These are phyloP conservation scores for Afroboletus lepidellus DNA, from an alignment of 1,284 basidiomycete species.

Conservation along the genomic window DNA sequence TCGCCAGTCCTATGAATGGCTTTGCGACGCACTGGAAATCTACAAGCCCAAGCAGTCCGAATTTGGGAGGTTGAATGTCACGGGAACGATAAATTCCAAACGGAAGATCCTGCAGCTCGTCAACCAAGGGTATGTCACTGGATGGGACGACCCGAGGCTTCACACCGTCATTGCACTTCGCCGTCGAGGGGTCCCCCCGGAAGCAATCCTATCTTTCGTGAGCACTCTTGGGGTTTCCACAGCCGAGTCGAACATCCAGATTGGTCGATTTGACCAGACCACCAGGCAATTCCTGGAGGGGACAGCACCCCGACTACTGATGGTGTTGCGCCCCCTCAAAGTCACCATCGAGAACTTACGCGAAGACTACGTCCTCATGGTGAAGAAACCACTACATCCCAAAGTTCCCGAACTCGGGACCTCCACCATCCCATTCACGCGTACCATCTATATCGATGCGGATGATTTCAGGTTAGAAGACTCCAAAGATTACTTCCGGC, in stretches of 20 bases:
- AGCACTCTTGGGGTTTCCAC: slow-evolving; percentile 92
- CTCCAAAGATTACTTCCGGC: slow-evolving; percentile 95
- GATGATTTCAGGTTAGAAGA: slow-evolving; percentile 94
- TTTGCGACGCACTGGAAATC: slow-evolving; percentile 93
- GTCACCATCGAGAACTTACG: slow-evolving; percentile 90
- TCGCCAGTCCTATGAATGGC: slow-evolving; percentile 98
- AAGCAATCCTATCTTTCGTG: slow-evolving; percentile 92
- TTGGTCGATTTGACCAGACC: slow-evolving; percentile 86
- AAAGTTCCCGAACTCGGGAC: slow-evolving; percentile 89
- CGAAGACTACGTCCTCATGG: slow-evolving; percentile 80
- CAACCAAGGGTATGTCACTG: slow-evolving; percentile 78
- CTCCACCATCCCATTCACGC: slow-evolving; percentile 84
- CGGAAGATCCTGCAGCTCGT: slow-evolving; percentile 94
- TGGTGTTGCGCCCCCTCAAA: slow-evolving; percentile 91
- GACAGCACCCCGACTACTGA: slow-evolving; percentile 85
- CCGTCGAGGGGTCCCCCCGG: slow-evolving; percentile 92
- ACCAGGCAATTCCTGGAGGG: slow-evolving; percentile 91
- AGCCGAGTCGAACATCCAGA: slow-evolving; percentile 81
- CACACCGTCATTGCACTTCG: slow-evolving; percentile 96
- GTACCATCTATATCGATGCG: slow-evolving; percentile 88
- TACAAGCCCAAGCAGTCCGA: slow-evolving; percentile 99
- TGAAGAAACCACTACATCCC: slow-evolving; percentile 93
- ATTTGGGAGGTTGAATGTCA: slow-evolving; percentile 91
- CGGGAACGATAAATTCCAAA: slow-evolving; percentile 97
- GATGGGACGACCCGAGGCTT: slow-evolving; percentile 98